Conservation (phyloP, 1,284 basidiomycete species). For the Ceratobasidium sp. region DNA sequence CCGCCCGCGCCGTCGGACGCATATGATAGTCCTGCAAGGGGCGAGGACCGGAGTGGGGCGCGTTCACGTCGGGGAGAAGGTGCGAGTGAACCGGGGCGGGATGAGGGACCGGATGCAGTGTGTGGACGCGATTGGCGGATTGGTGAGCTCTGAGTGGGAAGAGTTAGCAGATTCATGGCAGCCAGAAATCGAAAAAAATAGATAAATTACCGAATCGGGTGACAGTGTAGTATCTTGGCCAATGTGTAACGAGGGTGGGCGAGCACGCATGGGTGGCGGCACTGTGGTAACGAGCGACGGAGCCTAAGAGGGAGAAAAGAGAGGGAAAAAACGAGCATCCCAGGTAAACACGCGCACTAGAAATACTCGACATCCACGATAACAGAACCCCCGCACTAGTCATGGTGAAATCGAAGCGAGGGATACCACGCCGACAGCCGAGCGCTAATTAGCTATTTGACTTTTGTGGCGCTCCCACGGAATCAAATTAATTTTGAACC, state of each 20-base stretch:
- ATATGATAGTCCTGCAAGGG: conserved; percentile 34
- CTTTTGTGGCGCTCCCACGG: too few relatives aligned
- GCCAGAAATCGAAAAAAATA: background rate
- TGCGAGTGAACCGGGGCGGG: background rate
- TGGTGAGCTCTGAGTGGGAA: background rate
- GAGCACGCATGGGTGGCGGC: background rate
- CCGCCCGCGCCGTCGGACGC: conserved; percentile 22
- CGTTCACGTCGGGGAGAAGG: conserved; percentile 27
- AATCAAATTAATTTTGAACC: conserved; percentile 5
- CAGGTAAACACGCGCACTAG: background rate
- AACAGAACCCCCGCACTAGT: background rate
- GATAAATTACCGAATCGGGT: background rate
- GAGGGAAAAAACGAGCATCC: background rate
- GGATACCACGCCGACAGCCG: background rate
- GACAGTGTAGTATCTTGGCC: background rate
- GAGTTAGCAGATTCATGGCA: background rate
- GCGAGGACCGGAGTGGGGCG: conserved; percentile 28
- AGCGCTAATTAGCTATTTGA: background rate
- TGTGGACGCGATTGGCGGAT: too few relatives aligned
- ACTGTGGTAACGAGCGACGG: conserved; percentile 1
- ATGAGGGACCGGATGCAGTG: background rate
- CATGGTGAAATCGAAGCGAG: background rate
- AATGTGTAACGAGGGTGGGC: background rate
- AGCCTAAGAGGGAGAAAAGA: background rate
- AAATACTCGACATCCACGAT: background rate